These are phyloP conservation scores for Sutorius australiensis DNA, from an alignment of 768 basidiomycete species.

Conservation along the genomic window DNA sequence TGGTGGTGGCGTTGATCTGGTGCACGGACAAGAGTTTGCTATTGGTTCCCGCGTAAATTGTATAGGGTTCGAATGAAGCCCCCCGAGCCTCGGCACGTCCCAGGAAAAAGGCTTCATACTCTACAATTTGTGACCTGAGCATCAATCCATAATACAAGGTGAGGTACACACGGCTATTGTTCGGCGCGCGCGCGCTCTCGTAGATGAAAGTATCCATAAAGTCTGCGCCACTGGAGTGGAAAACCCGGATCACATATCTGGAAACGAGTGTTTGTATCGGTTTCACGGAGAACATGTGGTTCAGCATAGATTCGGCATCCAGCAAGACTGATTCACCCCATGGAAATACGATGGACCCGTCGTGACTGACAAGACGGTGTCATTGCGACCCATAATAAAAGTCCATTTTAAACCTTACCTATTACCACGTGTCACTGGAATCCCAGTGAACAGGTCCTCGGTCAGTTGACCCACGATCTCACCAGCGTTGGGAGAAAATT, in stretches of 20 bases:
- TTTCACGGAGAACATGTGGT: slow-evolving; percentile 15
- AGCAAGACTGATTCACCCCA: slow-evolving; percentile 7
- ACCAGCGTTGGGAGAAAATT: neutral
- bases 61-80: slow-evolving; percentile 3
- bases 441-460: slow-evolving; percentile 9
- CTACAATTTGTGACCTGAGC: neutral
- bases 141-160: neutral
- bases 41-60: slow-evolving; percentile 12
- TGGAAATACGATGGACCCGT: slow-evolving; percentile 10
- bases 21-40: slow-evolving; percentile 2
- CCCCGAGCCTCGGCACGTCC: slow-evolving; percentile 9
- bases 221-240: neutral
- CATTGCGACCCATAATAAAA: neutral
- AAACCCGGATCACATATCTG: slow-evolving; percentile 5
- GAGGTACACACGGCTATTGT: slow-evolving; percentile 4
- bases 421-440: slow-evolving; percentile 11
- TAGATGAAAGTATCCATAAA: slow-evolving; percentile 3
- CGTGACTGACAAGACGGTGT: neutral
- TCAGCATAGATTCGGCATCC: slow-evolving; percentile 6
- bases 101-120: slow-evolving; percentile 9
- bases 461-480: slow-evolving; percentile 1
- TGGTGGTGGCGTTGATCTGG: neutral
- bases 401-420: neutral
- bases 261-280: slow-evolving; percentile 5
- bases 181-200: slow-evolving; percentile 1